Evolutionary conservation across 2,329 filamentous ascomycete species (phyloP).

Genomic region (Epichloe sylvatica): DNA sequence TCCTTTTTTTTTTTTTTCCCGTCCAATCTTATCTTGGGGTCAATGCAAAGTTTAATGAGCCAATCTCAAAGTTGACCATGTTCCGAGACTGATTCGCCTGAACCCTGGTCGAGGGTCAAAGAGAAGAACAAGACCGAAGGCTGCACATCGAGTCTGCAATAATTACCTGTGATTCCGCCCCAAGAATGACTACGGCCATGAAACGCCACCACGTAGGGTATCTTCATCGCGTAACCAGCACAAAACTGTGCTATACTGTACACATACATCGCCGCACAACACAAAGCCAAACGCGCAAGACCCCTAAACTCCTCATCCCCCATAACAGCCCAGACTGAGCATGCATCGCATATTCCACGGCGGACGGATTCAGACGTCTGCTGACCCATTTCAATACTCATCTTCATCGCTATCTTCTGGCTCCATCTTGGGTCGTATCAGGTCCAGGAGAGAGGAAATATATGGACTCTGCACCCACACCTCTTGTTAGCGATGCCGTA

Average conservation of each 20-base stretch:
- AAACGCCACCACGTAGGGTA: background rate
- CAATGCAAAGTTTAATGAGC: too few relatives aligned
- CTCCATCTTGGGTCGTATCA: constrained; percentile 18
- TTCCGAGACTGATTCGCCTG: too few relatives aligned
- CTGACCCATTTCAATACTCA: background rate
- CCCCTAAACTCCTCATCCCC: background rate
- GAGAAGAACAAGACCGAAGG: too few relatives aligned
- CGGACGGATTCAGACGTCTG: background rate
- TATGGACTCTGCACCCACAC: constrained; percentile 21
- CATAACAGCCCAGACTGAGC: background rate
- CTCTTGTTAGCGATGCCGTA: constrained; percentile 7
- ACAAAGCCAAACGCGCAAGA: background rate
- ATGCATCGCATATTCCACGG: background rate
- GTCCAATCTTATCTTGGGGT: too few relatives aligned
- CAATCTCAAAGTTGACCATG: too few relatives aligned
- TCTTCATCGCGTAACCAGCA: background rate
- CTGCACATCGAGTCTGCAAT: too few relatives aligned
- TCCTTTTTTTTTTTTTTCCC: too few relatives aligned
- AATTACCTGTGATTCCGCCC: too few relatives aligned
- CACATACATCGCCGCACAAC: background rate
- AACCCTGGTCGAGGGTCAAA: too few relatives aligned
- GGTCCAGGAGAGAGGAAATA: constrained; percentile 26
- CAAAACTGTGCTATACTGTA: constrained; percentile 1
- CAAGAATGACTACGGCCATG: too few relatives aligned
- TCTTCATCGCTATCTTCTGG: constrained; percentile 13